phyloP scores from a whole-genome alignment of 2,329 filamentous ascomycete genomes.

The Leptographium wingfieldii region DNA sequence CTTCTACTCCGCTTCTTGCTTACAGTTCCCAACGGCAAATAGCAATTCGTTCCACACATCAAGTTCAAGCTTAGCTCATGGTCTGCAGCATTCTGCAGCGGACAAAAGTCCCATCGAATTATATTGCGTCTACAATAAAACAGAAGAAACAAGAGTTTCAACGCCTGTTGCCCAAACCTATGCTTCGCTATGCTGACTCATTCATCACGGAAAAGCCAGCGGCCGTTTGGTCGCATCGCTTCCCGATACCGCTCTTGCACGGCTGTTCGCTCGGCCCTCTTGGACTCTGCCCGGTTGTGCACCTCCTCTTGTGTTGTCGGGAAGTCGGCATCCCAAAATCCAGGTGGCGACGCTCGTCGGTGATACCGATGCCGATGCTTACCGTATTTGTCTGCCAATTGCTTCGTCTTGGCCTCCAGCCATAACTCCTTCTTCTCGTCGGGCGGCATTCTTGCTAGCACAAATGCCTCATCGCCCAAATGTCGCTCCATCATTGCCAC shows the following conservation, averaged over 20 bases:
- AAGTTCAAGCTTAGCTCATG: not conserved
- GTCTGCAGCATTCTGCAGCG: not conserved
- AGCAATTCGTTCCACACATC: not conserved
- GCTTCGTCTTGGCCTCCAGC: conserved; percentile 60
- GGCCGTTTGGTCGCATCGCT: conserved; percentile 63
- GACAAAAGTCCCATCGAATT: not conserved
- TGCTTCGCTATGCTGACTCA: conserved; percentile 16
- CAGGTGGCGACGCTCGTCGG: conserved; percentile 62
- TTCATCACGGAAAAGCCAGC: conserved; percentile 77
- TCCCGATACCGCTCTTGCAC: conserved; percentile 67
- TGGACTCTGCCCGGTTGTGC: conserved; percentile 51
- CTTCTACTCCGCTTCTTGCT: not conserved
- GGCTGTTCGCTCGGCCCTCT: conserved; percentile 47
- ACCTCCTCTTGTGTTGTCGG: conserved; percentile 72
- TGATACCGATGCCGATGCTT: conserved; percentile 66
- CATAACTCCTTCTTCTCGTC: conserved; percentile 55
- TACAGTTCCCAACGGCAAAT: not conserved
- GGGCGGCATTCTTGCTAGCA: conserved; percentile 42
- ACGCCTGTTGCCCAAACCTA: not conserved
- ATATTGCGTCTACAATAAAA: not conserved
- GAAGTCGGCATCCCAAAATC: conserved; percentile 86
- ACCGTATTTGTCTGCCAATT: conserved; percentile 62
- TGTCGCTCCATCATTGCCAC: conserved; percentile 40
- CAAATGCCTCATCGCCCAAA: conserved; percentile 46
- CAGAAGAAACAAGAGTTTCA: not conserved